Base-by-base conservation (phyloP, 768 basidiomycete genomes). In the Mycena filopes region DNA sequence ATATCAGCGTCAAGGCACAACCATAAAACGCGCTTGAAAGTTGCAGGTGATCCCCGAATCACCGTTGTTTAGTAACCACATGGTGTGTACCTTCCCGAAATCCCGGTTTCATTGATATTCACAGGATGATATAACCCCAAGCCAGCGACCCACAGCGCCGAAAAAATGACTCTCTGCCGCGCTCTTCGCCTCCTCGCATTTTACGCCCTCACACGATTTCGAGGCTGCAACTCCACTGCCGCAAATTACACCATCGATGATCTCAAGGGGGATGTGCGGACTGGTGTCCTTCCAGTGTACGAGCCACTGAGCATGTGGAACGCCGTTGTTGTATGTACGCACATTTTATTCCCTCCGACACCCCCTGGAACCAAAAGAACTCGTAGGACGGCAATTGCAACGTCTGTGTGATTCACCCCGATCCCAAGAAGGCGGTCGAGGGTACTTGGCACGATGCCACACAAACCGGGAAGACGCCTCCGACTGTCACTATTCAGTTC, bases 241-340 rank as follows among this genome's bases (percentile, higher is more conserved):
- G 48, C 47, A 16, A 59, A 49, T 16, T 47, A 25, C 16, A 59
- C 36, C 36, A 59, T 59, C 23, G 57, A 59, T 20, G 47, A 59
- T 41, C 33, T 56, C 25, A 8, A 59, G 13, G 47, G 57, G 33
- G 36, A 47, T 11, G 1, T 18, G 25, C 10, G 40, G 20, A 59
- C 57, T 31, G 57, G 47, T 12, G 10, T n/a, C 8, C 3, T 59
- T 25, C 57, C 57, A 40, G 2, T 40, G 15, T 59, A 48, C 18
- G 47, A 33, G 8, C 57, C 57, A 2, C 16, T 11, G 15, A 15
- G n/a, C 0, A 0, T 15, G 8, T 59, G 57, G 57, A 49, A 59
- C 23, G 9, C 33, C 36, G 47, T 59, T 28, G 55, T 45, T 20
- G 57, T 59, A 31, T 7, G 57, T 7, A 29, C 11, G 2, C 15